A percentile compares a stretch with the other conserved stretches of the same genome.
Conservation (phyloP, 345 rosid genomes). For the Citrus cavaleriei region DNA sequence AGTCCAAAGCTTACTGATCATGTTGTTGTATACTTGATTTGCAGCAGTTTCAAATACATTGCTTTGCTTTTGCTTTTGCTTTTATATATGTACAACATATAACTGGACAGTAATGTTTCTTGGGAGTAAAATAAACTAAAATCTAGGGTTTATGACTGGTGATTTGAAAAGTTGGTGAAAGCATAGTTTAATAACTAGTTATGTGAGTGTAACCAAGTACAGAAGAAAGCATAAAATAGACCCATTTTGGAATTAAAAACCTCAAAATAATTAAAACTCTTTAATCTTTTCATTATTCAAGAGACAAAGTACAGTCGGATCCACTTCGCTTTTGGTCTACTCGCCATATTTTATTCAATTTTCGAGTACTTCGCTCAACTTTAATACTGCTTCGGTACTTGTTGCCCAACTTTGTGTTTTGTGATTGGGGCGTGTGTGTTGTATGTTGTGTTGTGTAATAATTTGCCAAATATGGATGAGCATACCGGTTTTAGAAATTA, state of each 20-base stretch:
- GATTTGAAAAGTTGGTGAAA: conserved; percentile 11
- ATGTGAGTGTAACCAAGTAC: conserved; percentile 17
- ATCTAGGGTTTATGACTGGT: neutral
- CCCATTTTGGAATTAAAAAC: neutral
- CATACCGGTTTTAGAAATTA: conserved; percentile 30
- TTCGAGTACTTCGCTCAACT: neutral
- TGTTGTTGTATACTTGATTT: too few species aligned
- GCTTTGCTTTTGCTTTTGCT: neutral
- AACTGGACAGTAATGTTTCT: neutral
- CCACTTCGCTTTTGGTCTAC: neutral
- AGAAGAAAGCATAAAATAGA: neutral
- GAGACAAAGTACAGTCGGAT: neutral
- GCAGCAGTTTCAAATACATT: neutral
- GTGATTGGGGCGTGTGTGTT: neutral
- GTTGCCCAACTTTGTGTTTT: neutral
- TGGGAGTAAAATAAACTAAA: neutral
- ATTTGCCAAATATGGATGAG: conserved; percentile 42
- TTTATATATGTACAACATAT: too few species aligned
- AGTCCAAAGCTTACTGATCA: too few species aligned
- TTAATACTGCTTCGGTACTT: neutral
- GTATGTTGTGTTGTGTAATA: neutral
- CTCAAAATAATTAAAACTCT: too few species aligned
- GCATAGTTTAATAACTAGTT: conserved; percentile 2
- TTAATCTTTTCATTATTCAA: neutral
- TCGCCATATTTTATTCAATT: neutral